phyloP scores from a whole-genome alignment of 305 asterid genomes.

The Plantago lanceolata region DNA sequence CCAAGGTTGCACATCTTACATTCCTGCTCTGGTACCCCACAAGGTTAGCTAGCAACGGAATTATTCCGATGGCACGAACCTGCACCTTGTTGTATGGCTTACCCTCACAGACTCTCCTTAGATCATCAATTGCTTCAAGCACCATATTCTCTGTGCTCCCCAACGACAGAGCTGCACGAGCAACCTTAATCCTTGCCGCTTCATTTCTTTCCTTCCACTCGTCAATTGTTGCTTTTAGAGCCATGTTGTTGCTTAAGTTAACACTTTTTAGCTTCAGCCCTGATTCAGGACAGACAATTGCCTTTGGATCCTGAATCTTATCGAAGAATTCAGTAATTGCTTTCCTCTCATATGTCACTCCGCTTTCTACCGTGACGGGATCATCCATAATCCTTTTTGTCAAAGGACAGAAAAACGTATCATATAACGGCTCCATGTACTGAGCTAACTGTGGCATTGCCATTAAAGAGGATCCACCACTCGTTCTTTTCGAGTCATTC shows the following conservation, averaged over 20 bases:
- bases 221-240: conserved; percentile 60
- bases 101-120: conserved; percentile 41
- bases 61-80: conserved; percentile 50
- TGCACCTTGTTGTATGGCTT: conserved; percentile 52
- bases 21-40: conserved; percentile 53
- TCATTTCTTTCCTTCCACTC: conserved; percentile 82
- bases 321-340: conserved; percentile 53
- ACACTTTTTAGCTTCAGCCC: conserved; percentile 43
- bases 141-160: conserved; percentile 60
- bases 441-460: conserved; percentile 48
- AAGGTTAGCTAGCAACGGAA: conserved; percentile 52
- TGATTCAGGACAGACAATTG: conserved; percentile 56
- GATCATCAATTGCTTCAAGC: conserved; percentile 65
- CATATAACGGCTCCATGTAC: conserved; percentile 68
- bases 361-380: conserved; percentile 69
- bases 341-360: conserved; percentile 60
- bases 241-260: conserved; percentile 47
- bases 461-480: conserved; percentile 33
- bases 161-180: conserved; percentile 60
- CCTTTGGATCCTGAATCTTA: conserved; percentile 31
- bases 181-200: conserved; percentile 60
- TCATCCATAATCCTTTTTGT: conserved; percentile 69
- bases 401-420: conserved; percentile 69
- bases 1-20: conserved; percentile 40
- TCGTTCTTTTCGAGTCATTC: conserved; percentile 21